Percentiles rank a stretch among this genome's conserved stretches.
Evolutionary conservation across 495 filamentous ascomycete species (phyloP).

Genomic region (Hypoxylon trugodes): DNA sequence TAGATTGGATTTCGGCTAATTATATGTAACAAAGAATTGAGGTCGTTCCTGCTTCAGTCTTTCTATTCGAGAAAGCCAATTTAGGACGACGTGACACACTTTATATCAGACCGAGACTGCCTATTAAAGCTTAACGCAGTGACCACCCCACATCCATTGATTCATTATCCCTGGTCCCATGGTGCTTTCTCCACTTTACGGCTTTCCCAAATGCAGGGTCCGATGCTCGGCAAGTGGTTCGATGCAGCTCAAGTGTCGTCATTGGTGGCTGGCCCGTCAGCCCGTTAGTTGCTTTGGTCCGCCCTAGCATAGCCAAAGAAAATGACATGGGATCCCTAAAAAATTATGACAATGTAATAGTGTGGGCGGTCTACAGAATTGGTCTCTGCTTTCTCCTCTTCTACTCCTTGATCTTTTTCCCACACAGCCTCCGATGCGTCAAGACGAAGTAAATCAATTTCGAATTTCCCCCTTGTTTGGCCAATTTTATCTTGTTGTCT

Average conservation of each 20-base stretch:
- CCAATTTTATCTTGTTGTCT: conserved; percentile 1
- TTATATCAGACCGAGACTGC: conserved; percentile 9
- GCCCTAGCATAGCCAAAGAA: conserved; percentile 14
- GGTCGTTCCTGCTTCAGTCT: not conserved
- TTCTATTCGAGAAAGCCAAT: not conserved
- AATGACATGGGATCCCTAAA: conserved; percentile 38
- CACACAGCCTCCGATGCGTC: conserved; percentile 30
- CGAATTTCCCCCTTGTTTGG: conserved; percentile 1
- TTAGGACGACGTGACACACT: no score
- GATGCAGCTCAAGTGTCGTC: conserved; percentile 41
- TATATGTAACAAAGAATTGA: no score
- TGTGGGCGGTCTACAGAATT: conserved; percentile 35
- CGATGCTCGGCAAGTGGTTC: conserved; percentile 43
- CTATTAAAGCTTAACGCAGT: conserved; percentile 24
- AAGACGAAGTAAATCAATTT: conserved; percentile 24
- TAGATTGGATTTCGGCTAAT: no score
- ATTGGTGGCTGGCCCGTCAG: conserved; percentile 38
- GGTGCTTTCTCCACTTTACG: conserved; percentile 31
- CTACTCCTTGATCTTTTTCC: conserved; percentile 3
- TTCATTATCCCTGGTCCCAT: conserved; percentile 6
- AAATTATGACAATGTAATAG: conserved; percentile 27
- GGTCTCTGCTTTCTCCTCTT: conserved; percentile 25
- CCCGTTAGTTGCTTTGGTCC: no score
- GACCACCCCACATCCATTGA: conserved; percentile 26
- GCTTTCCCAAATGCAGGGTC: conserved; percentile 44